Conservation (phyloP, 306 rosid genomes). For the Cajanus cajan region DNA sequence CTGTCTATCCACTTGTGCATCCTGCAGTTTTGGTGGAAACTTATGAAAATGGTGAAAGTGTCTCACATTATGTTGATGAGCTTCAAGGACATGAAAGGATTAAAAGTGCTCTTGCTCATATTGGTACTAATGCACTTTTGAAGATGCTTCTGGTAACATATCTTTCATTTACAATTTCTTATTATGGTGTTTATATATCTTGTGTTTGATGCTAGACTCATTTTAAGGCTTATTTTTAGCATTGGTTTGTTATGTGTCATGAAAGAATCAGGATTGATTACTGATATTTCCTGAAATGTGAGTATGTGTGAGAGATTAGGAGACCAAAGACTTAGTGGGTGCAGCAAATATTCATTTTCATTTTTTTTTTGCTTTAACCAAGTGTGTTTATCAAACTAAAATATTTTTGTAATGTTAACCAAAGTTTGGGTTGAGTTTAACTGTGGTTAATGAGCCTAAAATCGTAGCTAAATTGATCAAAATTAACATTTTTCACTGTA, state of each 20-base stretch:
- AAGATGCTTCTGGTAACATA: conserved; percentile 82
- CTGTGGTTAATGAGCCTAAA: background rate
- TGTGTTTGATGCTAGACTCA: conserved; percentile 2
- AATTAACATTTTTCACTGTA: background rate
- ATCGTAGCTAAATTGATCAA: background rate
- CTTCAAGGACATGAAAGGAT: conserved; percentile 67
- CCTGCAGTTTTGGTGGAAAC: conserved; percentile 88
- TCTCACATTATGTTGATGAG: conserved; percentile 72
- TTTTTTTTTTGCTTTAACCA: no score
- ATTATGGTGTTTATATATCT: background rate
- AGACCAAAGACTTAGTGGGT: background rate
- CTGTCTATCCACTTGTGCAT: conserved; percentile 87
- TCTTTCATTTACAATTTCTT: conserved; percentile 6
- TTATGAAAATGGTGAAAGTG: conserved; percentile 83
- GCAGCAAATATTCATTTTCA: background rate
- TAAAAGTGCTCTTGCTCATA: conserved; percentile 81
- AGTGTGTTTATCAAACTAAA: background rate
- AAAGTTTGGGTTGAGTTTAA: background rate
- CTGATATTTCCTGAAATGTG: background rate
- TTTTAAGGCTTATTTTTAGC: background rate
- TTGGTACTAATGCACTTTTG: conserved; percentile 83
- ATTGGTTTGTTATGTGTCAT: background rate
- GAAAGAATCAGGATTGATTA: background rate
- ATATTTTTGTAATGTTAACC: background rate
- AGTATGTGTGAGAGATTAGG: background rate